These are phyloP conservation scores for Ceratocystis smalleyi DNA, from an alignment of 2,329 filamentous ascomycete genomes.

Conservation along the genomic window DNA sequence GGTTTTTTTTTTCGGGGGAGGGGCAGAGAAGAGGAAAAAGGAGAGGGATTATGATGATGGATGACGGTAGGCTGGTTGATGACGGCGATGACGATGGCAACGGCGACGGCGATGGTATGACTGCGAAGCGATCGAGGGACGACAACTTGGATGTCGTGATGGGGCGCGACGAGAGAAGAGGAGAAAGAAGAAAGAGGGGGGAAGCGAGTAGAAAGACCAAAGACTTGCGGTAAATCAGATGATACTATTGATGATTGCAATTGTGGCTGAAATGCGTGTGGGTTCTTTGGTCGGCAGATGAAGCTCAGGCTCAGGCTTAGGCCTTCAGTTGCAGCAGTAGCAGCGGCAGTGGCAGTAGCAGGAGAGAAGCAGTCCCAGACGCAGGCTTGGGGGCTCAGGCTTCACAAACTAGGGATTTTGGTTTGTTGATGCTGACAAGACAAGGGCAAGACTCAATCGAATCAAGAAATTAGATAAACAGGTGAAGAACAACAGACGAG, in stretches of 20 bases:
- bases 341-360: not conserved
- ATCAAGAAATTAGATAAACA: not conserved
- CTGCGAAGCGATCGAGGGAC: not conserved
- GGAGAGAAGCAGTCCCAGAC: not conserved
- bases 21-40: not conserved
- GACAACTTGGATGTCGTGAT: not conserved
- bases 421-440: not conserved
- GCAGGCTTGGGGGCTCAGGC: not conserved
- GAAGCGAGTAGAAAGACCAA: not conserved
- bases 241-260: slow-evolving; percentile 1
- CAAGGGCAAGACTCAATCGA: too few species aligned
- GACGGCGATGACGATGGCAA: not conserved
- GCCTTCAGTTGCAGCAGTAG: too few species aligned
- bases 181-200: not conserved
- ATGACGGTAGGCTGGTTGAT: too few species aligned
- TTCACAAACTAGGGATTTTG: not conserved
- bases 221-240: not conserved
- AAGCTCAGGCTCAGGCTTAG: too few species aligned
- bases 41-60: not conserved
- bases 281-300: not conserved
- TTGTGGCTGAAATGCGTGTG: not conserved
- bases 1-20: not conserved
- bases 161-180: not conserved
- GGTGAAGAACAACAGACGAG: not conserved
- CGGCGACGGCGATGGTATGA: not conserved